Conservation (phyloP, 495 filamentous ascomycete genomes). For the Lasiosphaeris hirsuta region DNA sequence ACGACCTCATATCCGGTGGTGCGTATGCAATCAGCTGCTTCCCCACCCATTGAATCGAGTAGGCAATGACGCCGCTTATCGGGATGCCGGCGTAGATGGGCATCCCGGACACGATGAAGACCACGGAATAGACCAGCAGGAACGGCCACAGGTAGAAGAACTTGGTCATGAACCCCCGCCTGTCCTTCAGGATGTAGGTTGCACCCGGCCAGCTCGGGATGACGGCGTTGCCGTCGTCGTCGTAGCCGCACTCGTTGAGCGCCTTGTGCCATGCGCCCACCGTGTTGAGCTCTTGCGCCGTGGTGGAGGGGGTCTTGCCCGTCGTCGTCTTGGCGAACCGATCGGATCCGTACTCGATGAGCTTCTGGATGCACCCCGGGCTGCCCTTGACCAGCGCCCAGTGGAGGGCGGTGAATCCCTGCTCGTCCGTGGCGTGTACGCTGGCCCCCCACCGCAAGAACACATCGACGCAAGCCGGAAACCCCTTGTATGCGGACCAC, state of each 20-base stretch:
- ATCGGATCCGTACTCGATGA: conserved; percentile 92
- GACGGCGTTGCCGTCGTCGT: conserved; percentile 68
- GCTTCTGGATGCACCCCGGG: conserved; percentile 77
- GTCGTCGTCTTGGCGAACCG: conserved; percentile 81
- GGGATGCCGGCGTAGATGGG: conserved; percentile 74
- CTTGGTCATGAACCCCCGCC: conserved; percentile 68
- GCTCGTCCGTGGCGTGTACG: conserved; percentile 83
- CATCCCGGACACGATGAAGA: conserved; percentile 71
- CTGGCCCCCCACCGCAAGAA: conserved; percentile 94
- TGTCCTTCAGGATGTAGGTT: conserved; percentile 63
- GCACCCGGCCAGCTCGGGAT: conserved; percentile 56
- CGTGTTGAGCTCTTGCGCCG: conserved; percentile 88
- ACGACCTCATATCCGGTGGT: conserved; percentile 76
- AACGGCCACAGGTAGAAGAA: conserved; percentile 93
- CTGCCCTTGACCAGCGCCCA: conserved; percentile 96
- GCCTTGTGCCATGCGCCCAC: conserved; percentile 77
- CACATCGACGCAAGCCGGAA: conserved; percentile 82
- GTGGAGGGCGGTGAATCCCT: conserved; percentile 88
- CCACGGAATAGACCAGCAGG: conserved; percentile 61
- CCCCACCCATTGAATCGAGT: conserved; percentile 73
- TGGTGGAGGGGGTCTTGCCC: conserved; percentile 79
- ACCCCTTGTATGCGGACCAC: conserved; percentile 99
- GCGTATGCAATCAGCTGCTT: conserved; percentile 75
- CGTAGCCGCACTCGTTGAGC: conserved; percentile 79
- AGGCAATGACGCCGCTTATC: conserved; percentile 59